Evolutionary conservation across 768 basidiomycete species (phyloP).

Genomic region (Boletus tylopilopsis): DNA sequence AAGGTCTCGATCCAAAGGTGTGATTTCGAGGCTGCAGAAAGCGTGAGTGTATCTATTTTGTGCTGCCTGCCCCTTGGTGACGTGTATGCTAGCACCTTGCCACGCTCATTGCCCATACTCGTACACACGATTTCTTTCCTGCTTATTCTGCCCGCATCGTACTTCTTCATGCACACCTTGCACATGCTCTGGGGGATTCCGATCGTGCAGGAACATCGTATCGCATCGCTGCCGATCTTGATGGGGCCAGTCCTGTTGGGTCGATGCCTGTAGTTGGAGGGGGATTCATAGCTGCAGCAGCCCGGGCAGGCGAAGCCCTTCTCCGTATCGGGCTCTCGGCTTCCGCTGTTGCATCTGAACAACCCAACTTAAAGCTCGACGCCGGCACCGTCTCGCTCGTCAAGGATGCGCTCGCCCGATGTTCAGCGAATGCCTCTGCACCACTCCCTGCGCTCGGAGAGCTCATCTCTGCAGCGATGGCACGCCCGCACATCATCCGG

Average conservation of each 20-base stretch:
- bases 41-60: conserved; percentile 32
- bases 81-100: conserved; percentile 33
- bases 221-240: conserved; percentile 53
- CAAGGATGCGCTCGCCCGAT: conserved; percentile 27
- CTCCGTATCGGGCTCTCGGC: conserved; percentile 44
- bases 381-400: conserved; percentile 14
- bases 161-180: conserved; percentile 68
- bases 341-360: conserved; percentile 1
- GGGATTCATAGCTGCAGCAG: conserved; percentile 45
- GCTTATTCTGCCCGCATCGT: conserved; percentile 59
- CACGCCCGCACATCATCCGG: conserved; percentile 25
- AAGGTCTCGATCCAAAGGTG: conserved; percentile 66
- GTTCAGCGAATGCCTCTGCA: conserved; percentile 20
- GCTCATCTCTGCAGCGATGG: conserved; percentile 19
- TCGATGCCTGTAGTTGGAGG: conserved; percentile 13
- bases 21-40: conserved; percentile 62
- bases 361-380: conserved; percentile 14
- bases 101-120: conserved; percentile 56
- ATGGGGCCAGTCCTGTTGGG: conserved; percentile 31
- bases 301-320: conserved; percentile 49
- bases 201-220: conserved; percentile 61
- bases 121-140: conserved; percentile 53
- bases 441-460: conserved; percentile 13
- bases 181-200: conserved; percentile 57
- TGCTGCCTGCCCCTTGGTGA: background rate